Evolutionary conservation across 1,284 basidiomycete species (phyloP), one percentile per base, ranked within the genome.

Genomic region (Hypsizygus ulmarius): DNA sequence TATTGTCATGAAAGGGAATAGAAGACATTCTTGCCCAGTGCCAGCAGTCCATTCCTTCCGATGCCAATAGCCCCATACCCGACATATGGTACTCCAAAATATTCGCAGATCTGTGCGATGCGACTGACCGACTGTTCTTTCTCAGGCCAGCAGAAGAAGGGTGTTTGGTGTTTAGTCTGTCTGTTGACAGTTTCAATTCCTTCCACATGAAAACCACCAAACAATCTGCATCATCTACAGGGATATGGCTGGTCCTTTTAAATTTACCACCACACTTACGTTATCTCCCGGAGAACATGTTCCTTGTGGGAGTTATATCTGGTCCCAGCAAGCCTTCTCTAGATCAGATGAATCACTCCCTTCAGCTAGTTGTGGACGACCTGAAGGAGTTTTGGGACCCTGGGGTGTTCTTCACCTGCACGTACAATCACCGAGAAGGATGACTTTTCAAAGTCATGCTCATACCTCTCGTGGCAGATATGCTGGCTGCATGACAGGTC

Each of bases 171-270:
- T 61, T 61, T 39, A 53, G 56, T 39, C 42, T 62, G 30, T 51
- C 51, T 12, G 32, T 52, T 1, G 62, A 65, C 42, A 46, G 56
- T 8, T 64, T 65, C 43, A 60, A 66, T 48, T 63, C 64, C 0
- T 63, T 59, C 30, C 44, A 54, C 33, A 56, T 50, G 21, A 59
- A 60, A 30, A 47, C 39, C 21, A 54, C 60, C 1, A 56, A 60
- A 15, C 52, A 58, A 34, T 32, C 33, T 15, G 53, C 45, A 5
- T 49, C 51, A 0, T 54, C 47, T 0, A 59, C 54, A 3, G 62
- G 54, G 2, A 55, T 63, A n/a, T 61, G 45, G 32, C 33, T 58
- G 0, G 48, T 58, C 2, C 46, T 59, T 4, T 49, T 59, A 10
- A 60, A 59, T 44, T 55, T 64, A 18, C 63, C 62, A 10, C 49